Evolutionary conservation across 768 basidiomycete genomes (phyloP).

Genomic region (Sporobolomyces roseus): DNA sequence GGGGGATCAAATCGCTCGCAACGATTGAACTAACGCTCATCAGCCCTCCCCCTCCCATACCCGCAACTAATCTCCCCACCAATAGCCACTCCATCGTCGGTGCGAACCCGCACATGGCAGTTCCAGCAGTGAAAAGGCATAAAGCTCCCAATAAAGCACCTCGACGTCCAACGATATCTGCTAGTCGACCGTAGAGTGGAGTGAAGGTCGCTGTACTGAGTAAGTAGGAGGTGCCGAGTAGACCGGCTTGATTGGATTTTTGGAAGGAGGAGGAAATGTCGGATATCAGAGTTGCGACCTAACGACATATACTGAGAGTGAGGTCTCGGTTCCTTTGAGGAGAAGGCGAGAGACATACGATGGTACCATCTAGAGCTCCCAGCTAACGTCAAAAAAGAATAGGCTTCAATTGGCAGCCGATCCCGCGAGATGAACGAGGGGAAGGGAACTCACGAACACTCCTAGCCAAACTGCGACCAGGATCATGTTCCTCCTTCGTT

Average conservation of each 20-base stretch:
- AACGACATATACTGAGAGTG: no score
- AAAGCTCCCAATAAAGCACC: slow-evolving; percentile 81
- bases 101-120: slow-evolving; percentile 78
- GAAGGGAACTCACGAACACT: slow-evolving; percentile 16
- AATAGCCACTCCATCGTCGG: slow-evolving; percentile 80
- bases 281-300: slow-evolving; percentile 31
- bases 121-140: slow-evolving; percentile 79
- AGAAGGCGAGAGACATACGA: no score
- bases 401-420: no score
- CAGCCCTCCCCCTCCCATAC: slow-evolving; percentile 61
- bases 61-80: slow-evolving; percentile 60
- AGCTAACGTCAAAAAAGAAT: background rate
- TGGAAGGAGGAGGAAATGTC: slow-evolving; percentile 41
- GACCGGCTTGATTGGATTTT: slow-evolving; percentile 59
- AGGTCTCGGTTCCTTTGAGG: no score
- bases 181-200: slow-evolving; percentile 48
- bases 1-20: slow-evolving; percentile 80
- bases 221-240: slow-evolving; percentile 68
- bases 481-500: slow-evolving; percentile 16
- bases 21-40: slow-evolving; percentile 54
- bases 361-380: slow-evolving; percentile 18
- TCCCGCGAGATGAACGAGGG: no score
- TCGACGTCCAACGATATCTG: slow-evolving; percentile 58
- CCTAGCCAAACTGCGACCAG: slow-evolving; percentile 30
- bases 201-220: slow-evolving; percentile 45